Percentiles rank a stretch among this genome's conserved stretches.
These are phyloP conservation scores for Kwoniella dendrophila DNA, from an alignment of 768 basidiomycete genomes.

Conservation along the genomic window DNA sequence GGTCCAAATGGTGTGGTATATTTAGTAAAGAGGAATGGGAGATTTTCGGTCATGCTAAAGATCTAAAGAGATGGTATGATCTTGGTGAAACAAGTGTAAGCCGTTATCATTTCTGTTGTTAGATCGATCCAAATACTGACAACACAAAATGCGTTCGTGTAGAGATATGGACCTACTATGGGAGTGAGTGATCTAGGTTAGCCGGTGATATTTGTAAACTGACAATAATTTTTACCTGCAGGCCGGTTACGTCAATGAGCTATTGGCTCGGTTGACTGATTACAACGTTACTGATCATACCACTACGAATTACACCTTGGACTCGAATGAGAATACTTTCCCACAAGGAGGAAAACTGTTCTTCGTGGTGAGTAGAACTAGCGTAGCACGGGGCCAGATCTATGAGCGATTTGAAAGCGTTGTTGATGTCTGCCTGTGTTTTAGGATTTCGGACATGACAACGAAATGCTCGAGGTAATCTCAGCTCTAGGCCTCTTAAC, in stretches of 20 bases:
- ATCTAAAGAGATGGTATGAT: constrained; percentile 76
- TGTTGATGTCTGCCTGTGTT: no score
- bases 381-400: no score
- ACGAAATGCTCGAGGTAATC: constrained; percentile 78
- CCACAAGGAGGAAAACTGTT: constrained; percentile 58
- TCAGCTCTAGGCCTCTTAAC: constrained; percentile 64
- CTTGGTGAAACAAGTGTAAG: constrained; percentile 45
- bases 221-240: constrained; percentile 2
- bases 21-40: constrained; percentile 69
- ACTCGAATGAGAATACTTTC: constrained; percentile 67
- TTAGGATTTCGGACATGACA: constrained; percentile 80
- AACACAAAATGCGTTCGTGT: not conserved
- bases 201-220: not conserved
- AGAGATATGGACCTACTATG: constrained; percentile 42
- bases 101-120: not conserved
- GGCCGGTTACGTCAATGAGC: constrained; percentile 84
- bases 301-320: constrained; percentile 75
- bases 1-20: constrained; percentile 73
- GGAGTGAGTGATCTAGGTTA: constrained; percentile 26
- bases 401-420: no score
- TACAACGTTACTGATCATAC: constrained; percentile 68
- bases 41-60: constrained; percentile 69
- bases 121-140: constrained; percentile 4
- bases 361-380: constrained; percentile 41
- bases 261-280: constrained; percentile 76